Evolutionary conservation across 257 asterid species (phyloP), one percentile per base, ranked within the genome.

Genomic region (Nicotiana noctiflora): DNA sequence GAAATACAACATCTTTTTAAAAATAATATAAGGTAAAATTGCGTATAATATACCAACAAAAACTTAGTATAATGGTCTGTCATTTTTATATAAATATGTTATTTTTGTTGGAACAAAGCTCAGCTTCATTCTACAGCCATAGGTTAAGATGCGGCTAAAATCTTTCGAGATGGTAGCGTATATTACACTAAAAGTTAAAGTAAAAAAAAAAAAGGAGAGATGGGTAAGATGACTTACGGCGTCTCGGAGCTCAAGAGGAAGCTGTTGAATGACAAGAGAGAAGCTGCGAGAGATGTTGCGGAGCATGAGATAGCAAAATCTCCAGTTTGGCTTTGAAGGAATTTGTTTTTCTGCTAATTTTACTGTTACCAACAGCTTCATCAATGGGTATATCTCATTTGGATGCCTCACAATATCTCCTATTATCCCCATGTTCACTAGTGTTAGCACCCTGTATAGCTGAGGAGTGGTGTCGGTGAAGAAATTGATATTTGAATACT

Each of bases 241-340:
- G 82, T 93, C 96, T 19, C 97, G 93, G 34, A 95, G 98, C 85
- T 93, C 91, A 29, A 90, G 85, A 52, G 90, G 97, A 80, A 95
- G 97, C 88, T 95, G 98, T 85, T 90, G 97, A 86, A 95, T 91
- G 75, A 93, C 97, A 77, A 93, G 89, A 80, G 88, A 92, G 82
- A 91, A 95, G 76, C 98, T 92, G 83, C 97, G 88, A n/a, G 99
- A 93, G 81, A 95, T 97, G 86, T 92, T 95, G 23, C 84, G 93
- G 65, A 95, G 98, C 95, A 88, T 89, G 23, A 85, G 2, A 85
- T 95, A 95, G 78, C 99, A 95, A 84, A 93, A 95, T 76, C 90
- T 89, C 96, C 96, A 95, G 88, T 95, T 94, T 40, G 97, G 97
- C 88, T 90, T 90, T 80, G 88, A 75, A 52, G 90, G 97, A 82